Evolutionary conservation across 2,329 filamentous ascomycete genomes (phyloP).

Genomic region (Neonectria ditissima): DNA sequence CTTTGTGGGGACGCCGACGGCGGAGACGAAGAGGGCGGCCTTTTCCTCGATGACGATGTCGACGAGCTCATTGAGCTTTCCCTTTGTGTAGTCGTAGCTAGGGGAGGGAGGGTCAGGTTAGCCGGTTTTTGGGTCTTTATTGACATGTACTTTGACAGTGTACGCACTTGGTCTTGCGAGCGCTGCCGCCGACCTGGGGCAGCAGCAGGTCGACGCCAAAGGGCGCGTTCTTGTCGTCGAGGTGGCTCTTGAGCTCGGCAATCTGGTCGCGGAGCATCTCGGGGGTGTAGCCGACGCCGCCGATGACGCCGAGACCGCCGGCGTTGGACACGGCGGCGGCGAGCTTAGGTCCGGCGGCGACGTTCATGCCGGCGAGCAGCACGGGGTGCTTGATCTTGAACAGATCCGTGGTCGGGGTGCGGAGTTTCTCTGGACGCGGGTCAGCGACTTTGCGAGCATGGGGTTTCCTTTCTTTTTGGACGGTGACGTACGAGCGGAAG

Average conservation of each 20-base stretch:
- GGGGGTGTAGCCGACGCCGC: slow-evolving; percentile 94
- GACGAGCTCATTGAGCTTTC: slow-evolving; percentile 91
- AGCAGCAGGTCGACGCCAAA: slow-evolving; percentile 95
- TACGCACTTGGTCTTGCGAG: slow-evolving; percentile 88
- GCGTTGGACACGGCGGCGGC: slow-evolving; percentile 97
- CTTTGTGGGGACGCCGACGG: slow-evolving; percentile 93
- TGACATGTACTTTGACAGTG: slow-evolving; percentile 39
- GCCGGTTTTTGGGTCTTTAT: background rate
- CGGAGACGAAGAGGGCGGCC: slow-evolving; percentile 94
- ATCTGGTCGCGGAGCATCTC: slow-evolving; percentile 98
- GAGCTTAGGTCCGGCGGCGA: slow-evolving; percentile 94
- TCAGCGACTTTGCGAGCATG: slow-evolving; percentile 27
- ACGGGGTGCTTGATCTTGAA: slow-evolving; percentile 98
- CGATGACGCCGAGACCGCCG: slow-evolving; percentile 95
- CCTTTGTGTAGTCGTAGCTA: slow-evolving; percentile 99
- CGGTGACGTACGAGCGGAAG: slow-evolving; percentile 78
- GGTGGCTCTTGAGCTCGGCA: slow-evolving; percentile 88
- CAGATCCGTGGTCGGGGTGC: slow-evolving; percentile 92
- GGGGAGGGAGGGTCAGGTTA: slow-evolving; percentile 24
- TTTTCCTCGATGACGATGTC: slow-evolving; percentile 94
- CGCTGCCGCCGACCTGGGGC: slow-evolving; percentile 93
- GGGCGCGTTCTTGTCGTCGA: slow-evolving; percentile 91
- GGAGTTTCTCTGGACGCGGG: slow-evolving; percentile 66
- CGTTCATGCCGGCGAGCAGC: slow-evolving; percentile 98
- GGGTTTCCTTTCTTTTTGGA: too few relatives aligned